phyloP scores from a whole-genome alignment of 768 basidiomycete genomes.

The Chalciporus pseudorubinellus region DNA sequence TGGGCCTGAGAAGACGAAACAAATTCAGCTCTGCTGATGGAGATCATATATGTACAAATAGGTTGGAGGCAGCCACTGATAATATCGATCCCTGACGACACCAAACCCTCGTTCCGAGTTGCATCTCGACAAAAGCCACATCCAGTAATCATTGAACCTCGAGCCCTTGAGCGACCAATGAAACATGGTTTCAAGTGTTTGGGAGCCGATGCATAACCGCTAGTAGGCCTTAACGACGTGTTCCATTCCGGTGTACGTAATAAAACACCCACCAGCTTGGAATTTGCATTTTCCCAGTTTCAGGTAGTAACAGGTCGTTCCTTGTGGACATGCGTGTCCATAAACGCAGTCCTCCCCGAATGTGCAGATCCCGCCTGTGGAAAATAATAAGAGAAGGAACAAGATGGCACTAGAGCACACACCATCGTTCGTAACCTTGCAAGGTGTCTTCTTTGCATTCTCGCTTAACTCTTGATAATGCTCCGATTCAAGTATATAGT shows the following conservation, averaged over 20 bases:
- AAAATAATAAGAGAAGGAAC: constrained; percentile 1
- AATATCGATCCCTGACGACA: constrained; percentile 10
- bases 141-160: neutral
- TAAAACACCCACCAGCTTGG: constrained; percentile 46
- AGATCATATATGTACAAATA: constrained; percentile 38
- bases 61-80: constrained; percentile 9
- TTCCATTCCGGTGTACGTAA: constrained; percentile 3
- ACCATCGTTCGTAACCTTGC: constrained; percentile 60
- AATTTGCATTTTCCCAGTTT: constrained; percentile 63
- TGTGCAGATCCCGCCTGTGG: constrained; percentile 50
- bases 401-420: constrained; percentile 14
- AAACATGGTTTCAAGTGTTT: constrained; percentile 17
- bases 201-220: constrained; percentile 40
- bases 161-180: constrained; percentile 6
- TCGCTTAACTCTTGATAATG: constrained; percentile 51
- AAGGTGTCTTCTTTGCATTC: constrained; percentile 63
- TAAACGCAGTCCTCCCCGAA: constrained; percentile 60
- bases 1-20: constrained; percentile 25
- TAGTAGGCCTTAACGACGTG: constrained; percentile 19
- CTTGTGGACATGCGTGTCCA: constrained; percentile 42
- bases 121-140: constrained; percentile 15
- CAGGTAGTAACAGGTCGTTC: constrained; percentile 48
- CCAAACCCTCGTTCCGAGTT: too few relatives aligned
- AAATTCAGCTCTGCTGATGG: constrained; percentile 18
- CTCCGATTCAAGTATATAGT: constrained; percentile 55